Percentiles rank a stretch among this genome's conserved stretches.
Evolutionary conservation across 371 early-diverging fungal genomes (phyloP).

Genomic region (Apophysomyces trapeziformis): DNA sequence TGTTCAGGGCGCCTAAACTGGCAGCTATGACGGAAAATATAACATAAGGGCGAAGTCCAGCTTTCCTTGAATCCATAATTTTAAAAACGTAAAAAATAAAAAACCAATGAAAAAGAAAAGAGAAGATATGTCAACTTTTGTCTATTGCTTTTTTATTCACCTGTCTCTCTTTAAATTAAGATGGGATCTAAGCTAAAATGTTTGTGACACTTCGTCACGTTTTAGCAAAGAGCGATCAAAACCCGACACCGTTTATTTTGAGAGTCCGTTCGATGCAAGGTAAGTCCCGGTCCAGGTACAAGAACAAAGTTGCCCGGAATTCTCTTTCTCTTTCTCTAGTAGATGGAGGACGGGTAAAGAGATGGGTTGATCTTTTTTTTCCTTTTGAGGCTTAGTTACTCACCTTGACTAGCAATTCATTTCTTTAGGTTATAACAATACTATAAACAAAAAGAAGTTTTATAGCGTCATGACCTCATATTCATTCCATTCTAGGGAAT

Average conservation of each 20-base stretch:
- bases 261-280: background rate
- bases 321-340: background rate
- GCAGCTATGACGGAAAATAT: conserved; percentile 28
- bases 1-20: conserved; percentile 26
- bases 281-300: background rate
- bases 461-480: background rate
- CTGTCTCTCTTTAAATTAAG: conserved; percentile 10
- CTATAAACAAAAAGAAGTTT: background rate
- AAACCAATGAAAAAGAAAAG: conserved; percentile 9
- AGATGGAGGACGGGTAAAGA: too few species aligned
- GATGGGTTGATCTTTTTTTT: too few species aligned
- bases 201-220: conserved; percentile 8
- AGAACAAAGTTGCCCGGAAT: background rate
- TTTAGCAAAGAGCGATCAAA: conserved; percentile 1
- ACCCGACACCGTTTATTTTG: conserved; percentile 2
- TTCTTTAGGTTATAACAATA: too few species aligned
- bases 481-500: background rate
- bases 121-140: background rate
- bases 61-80: conserved; percentile 19
- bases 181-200: conserved; percentile 10
- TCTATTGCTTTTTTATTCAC: background rate
- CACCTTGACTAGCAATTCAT: too few species aligned
- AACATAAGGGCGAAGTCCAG: conserved; percentile 18
- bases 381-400: too few species aligned
- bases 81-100: background rate